A percentile compares a stretch with the other conserved stretches of the same genome.
These are phyloP conservation scores for Vigna angularis DNA, from an alignment of 306 rosid genomes.

Conservation along the genomic window DNA sequence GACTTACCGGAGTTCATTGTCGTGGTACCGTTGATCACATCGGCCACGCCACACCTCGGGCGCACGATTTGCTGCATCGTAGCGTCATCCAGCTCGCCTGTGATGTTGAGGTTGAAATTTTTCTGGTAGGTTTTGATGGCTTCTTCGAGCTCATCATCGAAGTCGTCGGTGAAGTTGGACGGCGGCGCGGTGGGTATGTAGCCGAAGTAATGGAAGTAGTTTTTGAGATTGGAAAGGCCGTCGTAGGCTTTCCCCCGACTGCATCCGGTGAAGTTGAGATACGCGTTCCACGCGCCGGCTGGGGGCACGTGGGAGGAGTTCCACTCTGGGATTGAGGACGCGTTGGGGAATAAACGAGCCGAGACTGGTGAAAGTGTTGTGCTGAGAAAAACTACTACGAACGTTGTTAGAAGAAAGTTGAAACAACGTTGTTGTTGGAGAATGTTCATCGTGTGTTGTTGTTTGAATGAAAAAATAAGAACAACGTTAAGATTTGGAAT, in stretches of 20 bases:
- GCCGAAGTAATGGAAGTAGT: constrained; percentile 73
- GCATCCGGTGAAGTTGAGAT: constrained; percentile 64
- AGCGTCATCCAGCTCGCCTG: constrained; percentile 66
- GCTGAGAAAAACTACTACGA: not conserved
- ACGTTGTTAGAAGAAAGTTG: constrained; percentile 16
- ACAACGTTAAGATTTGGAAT: not conserved
- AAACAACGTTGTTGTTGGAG: not conserved
- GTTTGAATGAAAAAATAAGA: not conserved
- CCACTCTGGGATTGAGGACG: constrained; percentile 58
- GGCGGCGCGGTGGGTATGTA: constrained; percentile 64
- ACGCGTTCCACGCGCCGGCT: constrained; percentile 62
- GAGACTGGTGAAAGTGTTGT: constrained; percentile 36
- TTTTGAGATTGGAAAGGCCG: constrained; percentile 71
- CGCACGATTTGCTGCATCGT: constrained; percentile 58
- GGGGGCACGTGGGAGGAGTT: constrained; percentile 26
- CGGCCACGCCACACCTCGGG: constrained; percentile 80
- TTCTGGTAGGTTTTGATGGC: constrained; percentile 71
- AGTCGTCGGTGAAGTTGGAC: constrained; percentile 65
- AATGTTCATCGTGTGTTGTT: constrained; percentile 41
- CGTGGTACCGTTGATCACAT: constrained; percentile 68
- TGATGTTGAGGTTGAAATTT: constrained; percentile 84
- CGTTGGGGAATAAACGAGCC: constrained; percentile 76
- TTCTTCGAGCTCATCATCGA: constrained; percentile 60
- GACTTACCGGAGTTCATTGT: constrained; percentile 75
- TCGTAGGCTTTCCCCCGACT: constrained; percentile 49